Conservation (phyloP, 345 rosid species). For the Acer negundo region DNA sequence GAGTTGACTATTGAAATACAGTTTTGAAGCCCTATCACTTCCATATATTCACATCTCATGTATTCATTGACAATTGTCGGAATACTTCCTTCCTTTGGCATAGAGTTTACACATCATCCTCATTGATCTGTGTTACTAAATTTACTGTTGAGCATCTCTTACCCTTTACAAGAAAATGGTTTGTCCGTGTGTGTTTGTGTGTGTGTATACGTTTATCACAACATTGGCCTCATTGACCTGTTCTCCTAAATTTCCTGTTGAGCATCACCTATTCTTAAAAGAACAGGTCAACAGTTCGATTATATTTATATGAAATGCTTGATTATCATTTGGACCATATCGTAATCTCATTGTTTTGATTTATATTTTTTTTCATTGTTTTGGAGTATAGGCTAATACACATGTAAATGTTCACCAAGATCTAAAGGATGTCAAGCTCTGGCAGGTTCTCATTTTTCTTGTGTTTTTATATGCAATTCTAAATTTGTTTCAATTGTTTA, state of each 20-base stretch:
- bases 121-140: background rate
- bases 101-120: background rate
- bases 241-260: background rate
- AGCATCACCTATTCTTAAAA: background rate
- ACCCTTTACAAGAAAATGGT: too few species aligned
- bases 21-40: background rate
- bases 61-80: background rate
- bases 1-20: background rate
- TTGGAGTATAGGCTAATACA: slow-evolving; percentile 79
- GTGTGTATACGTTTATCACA: background rate
- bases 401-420: slow-evolving; percentile 87
- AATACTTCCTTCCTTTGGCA: background rate
- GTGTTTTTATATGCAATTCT: background rate
- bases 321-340: slow-evolving; percentile 2
- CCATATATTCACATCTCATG: background rate
- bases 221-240: background rate
- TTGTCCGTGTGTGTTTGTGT: too few species aligned
- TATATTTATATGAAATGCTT: background rate
- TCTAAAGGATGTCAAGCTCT: slow-evolving; percentile 92
- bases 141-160: background rate
- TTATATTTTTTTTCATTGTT: slow-evolving; percentile 14
- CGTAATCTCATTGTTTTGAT: slow-evolving; percentile 7
- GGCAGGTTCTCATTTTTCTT: slow-evolving; percentile 72
- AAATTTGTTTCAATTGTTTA: background rate
- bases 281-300: background rate